Evolutionary conservation across 306 rosid species (phyloP), one percentile per base, ranked within the genome.

Genomic region (Purshia tridentata): DNA sequence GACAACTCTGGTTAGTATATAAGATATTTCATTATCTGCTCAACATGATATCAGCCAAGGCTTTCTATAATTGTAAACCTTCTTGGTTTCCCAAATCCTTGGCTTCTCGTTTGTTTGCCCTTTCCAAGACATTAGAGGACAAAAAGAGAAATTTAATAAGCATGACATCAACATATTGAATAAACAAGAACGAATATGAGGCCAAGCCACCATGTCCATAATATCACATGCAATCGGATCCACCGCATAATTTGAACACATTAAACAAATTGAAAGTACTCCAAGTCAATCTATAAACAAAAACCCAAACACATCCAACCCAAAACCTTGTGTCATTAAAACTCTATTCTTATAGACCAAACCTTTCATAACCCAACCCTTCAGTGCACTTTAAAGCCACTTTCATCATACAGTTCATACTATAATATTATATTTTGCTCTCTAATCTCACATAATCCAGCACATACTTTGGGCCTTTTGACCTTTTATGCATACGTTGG

Each of bases 91-190:
- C 42, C 41, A 76, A 11, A 52, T 35, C 13, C 23, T 11, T 16
- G 81, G 14, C 20, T 9, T 37, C 12, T 57, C 20, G 45, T 47
- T 60, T 66, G 75, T 46, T 8, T 80, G 88, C 77, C 89, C 88
- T 83, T 89, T 85, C 76, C 75, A 5, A 37, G 62, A 45, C 80
- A 75, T 5, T 15, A 74, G 71, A 79, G 73, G 85, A 81, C 89
- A 77, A 82, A 78, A 20, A 1, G 6, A 20, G 12, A 55, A 53
- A 39, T 61, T 18, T n/a, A 2, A 39, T 1, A 39, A 42, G 35
- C 35, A 29, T 29, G 35, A 29, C 35, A 29, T 29, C 35, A 29
- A 29, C 1, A 29, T 29, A 29, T 29, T 15, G 59, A 44, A 41
- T 7, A 64, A 39, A 44, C 19, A 9, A 44, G 45, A 18, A 19